Evolutionary conservation across 2,329 filamentous ascomycete genomes (phyloP).

Genomic region (Penicillium sp.): DNA sequence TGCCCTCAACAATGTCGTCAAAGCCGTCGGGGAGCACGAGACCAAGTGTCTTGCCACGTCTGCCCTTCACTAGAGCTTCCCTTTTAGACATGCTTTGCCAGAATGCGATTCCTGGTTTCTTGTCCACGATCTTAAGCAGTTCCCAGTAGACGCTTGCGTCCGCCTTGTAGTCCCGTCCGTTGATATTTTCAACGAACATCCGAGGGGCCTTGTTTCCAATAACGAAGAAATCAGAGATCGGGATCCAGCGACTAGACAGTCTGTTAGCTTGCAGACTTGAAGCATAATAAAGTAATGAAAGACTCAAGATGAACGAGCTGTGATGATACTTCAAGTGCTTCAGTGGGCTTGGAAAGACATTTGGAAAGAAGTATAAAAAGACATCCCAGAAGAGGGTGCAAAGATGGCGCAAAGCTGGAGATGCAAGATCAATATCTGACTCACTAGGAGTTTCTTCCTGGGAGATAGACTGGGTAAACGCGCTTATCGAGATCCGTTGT

Average conservation of each 20-base stretch:
- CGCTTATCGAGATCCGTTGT: neutral
- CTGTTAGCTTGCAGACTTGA: neutral
- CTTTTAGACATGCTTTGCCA: neutral
- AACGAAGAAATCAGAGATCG: neutral
- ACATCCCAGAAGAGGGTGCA: neutral
- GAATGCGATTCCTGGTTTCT: neutral
- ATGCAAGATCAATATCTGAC: neutral
- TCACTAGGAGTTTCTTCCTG: neutral
- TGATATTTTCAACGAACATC: neutral
- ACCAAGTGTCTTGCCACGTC: neutral
- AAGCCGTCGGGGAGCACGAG: neutral
- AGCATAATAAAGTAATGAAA: neutral
- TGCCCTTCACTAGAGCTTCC: neutral
- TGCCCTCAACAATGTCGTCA: neutral
- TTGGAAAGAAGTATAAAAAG: neutral
- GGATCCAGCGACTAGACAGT: neutral
- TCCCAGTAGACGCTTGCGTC: neutral
- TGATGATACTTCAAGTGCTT: too few species aligned
- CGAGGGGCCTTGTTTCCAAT: neutral
- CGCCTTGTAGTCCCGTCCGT: neutral
- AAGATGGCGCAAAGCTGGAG: neutral
- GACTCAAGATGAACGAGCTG: neutral
- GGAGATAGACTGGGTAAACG: neutral
- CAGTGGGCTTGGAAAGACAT: neutral
- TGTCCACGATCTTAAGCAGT: neutral